Evolutionary conservation across 73 alveolate species (phyloP), one percentile per base, ranked within the genome.

Genomic region (Paramecium biaurelia): DNA sequence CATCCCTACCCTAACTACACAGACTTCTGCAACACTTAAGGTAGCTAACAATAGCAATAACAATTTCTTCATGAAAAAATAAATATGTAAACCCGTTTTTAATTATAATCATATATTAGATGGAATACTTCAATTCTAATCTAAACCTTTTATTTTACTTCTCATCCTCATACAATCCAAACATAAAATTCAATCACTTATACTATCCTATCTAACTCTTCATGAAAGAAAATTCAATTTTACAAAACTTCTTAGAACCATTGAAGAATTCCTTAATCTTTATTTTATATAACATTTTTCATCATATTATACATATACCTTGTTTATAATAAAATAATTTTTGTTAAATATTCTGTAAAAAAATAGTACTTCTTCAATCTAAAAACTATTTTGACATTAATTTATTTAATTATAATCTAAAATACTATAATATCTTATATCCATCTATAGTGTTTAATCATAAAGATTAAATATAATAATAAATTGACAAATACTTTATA

Each of bases 21-120:
- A 63, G 45, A 63, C 84, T 9, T 63, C 84, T 63, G 47, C 84
- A 11, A 63, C 0, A 32, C 49, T 30, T 32, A 63, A n/a, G 43
- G 84, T 63, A 32, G 84, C 84, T 4, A 63, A n/a, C 84, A 63
- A 63, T 63, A 63, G 26, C 84, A 63, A 63, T 63, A 63, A 30
- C 41, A 26, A 30, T 63, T 30, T 26, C 26, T 63, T 63, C 84
- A 63, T 63, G 14, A 53, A 30, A 30, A 30, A 63, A 63, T 63
- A 63, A 63, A 30, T 63, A 32, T 30, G 47, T 63, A 63, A 58
- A 63, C 26, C 84, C 84, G 84, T 63, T 63, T 63, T 63, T 63
- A 7, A 63, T 63, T 12, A 10, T 63, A 7, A 26, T 63, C 84
- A 63, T 32, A 14, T 23, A 21, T 63, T n/a, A 32, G 47, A 30